Base-by-base conservation (phyloP, 2,329 filamentous ascomycete genomes). In the Zymoseptoria passerinii region DNA sequence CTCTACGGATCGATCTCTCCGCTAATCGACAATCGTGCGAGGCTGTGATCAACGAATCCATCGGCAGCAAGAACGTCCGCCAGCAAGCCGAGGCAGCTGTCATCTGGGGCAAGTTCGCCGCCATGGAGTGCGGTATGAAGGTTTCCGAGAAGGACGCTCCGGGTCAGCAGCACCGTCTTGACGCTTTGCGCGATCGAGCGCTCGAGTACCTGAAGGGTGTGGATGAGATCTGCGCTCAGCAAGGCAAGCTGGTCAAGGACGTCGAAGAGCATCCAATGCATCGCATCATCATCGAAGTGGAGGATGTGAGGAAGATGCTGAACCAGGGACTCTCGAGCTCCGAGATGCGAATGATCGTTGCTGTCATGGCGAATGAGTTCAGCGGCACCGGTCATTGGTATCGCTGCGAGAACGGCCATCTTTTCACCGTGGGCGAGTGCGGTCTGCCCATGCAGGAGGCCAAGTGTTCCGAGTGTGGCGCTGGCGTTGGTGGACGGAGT, bases 381-480 rank as follows among this genome's bases (percentile, higher is more conserved):
- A 40, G 58, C 0, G 76, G 76, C 0, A 76, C 73, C 0, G 84
- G 84, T 0, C 82, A 85, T 62, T 87, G 83, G 84, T 87, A 86
- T 68, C 75, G 72, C 0, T 86, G 82, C 61, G 69, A 62, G 23
- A 83, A 83, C 58, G 78, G 78, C 1, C 81, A 86, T 66, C 79
- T 81, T 1, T 74, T 75, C 58, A 66, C 66, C 1, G 50, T 66
- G 23, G 64, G 62, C 50, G 69, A 73, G 28, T 76, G 77, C 60
- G 77, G 74, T 65, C 82, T 83, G 77, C 82, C 85, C 0, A 86
- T 87, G 82, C 61, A 89, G 68, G 56, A 66, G 18, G 79, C 84
- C 1, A 70, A 70, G 1, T 90, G 87, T 63, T 84, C 86, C 0
- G 80, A 88, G 61, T 90, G 86, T 62, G 79, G 76, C 1, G 76